phyloP scores from a whole-genome alignment of 768 basidiomycete genomes.

The Clitopilus passeckerianus region DNA sequence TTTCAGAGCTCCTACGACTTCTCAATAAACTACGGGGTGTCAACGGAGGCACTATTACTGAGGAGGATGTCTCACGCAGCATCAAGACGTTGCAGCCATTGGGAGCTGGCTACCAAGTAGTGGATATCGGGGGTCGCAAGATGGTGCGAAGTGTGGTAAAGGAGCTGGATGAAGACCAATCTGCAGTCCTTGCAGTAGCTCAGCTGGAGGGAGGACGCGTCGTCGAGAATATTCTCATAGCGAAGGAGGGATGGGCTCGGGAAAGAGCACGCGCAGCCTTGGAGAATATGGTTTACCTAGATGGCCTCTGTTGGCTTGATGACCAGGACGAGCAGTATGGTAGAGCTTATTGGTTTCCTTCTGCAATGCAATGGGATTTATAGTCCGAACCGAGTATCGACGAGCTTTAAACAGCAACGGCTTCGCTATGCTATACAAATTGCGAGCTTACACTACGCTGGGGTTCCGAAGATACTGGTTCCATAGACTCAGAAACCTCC shows the following conservation, averaged over 20 bases:
- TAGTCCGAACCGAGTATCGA: constrained; percentile 19
- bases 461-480: not conserved
- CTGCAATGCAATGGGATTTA: constrained; percentile 81
- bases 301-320: constrained; percentile 95
- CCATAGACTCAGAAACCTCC: not conserved
- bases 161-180: constrained; percentile 87
- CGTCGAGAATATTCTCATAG: constrained; percentile 56
- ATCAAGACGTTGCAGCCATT: constrained; percentile 87
- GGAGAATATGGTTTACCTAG: constrained; percentile 85
- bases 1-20: constrained; percentile 78
- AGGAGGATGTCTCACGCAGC: constrained; percentile 79
- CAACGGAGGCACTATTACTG: constrained; percentile 64
- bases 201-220: constrained; percentile 66
- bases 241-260: constrained; percentile 67
- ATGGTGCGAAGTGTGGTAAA: constrained; percentile 89
- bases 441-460: not conserved
- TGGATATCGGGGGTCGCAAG: constrained; percentile 68
- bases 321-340: constrained; percentile 70
- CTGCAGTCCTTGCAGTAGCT: constrained; percentile 73
- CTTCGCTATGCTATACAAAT: not conserved
- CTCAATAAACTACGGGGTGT: constrained; percentile 75
- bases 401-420: not conserved
- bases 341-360: constrained; percentile 82
- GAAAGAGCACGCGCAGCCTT: constrained; percentile 75
- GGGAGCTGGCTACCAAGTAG: constrained; percentile 86